Base-by-base conservation (phyloP, 2,329 filamentous ascomycete species). In the Fusarium anthophilum region DNA sequence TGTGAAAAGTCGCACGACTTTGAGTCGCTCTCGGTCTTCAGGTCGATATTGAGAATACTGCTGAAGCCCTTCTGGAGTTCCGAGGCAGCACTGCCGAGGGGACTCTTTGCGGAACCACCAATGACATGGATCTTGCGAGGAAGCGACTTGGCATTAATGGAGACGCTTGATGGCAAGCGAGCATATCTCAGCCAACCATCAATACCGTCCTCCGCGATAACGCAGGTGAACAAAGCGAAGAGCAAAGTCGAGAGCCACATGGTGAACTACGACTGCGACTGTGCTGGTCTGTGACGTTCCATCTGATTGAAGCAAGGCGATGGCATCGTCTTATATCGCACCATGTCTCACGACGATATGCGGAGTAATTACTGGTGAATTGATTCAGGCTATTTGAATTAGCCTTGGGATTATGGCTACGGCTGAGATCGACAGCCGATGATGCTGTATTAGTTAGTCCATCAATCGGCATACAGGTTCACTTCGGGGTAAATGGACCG, bases 141-240 rank as follows among this genome's bases (percentile, higher is more conserved):
- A 9, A 88, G 76, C 5, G 70, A 73, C 43, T 81, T 81, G 44
- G 81, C 80, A 54, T 84, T 82, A 56, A 75, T 78, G 17, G 73
- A 76, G 26, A 77, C 35, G 11, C 66, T 68, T 17, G 81, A 71
- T 24, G 91, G 77, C n/a, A 70, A 32, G 14, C 86, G 84, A 38
- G 90, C 90, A 78, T 93, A 93, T 55, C 91, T 87, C 63, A 93
- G 80, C 91, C 91, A 93, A 54, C 84, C 91, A 64, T 87, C 83
- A 30, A 90, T 81, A 17, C 91, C 91, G 76, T 89, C 87, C 76
- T 93, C 91, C 44, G 89, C 90, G 50, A 81, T 80, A 45, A 78
- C 85, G 43, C 86, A 76, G 77, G 82, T 80, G 70, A 82, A 66
- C 44, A 73, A 69, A 60, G 78, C 72, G 38, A 76, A 51, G 41